These are phyloP conservation scores for Populus hybrid DNA, from an alignment of 441 rosid genomes.

Conservation along the genomic window DNA sequence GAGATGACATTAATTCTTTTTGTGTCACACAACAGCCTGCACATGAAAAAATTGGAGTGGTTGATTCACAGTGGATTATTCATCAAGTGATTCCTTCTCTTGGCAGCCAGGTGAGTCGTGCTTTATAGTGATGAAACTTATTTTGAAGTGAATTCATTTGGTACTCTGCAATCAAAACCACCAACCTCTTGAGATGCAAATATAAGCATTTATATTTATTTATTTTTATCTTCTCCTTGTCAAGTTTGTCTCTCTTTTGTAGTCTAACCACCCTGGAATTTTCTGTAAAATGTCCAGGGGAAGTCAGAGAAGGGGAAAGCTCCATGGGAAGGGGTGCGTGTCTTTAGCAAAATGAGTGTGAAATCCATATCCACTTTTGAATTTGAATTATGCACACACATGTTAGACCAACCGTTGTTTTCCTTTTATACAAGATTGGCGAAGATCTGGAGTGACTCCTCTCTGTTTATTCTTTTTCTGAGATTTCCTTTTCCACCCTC, in stretches of 20 bases:
- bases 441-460: too few species aligned
- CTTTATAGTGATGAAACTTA: background rate
- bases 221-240: background rate
- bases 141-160: background rate
- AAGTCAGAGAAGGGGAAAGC: slow-evolving; percentile 54
- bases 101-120: slow-evolving; percentile 64
- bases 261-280: background rate
- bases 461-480: background rate
- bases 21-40: slow-evolving; percentile 52
- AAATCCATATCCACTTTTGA: background rate
- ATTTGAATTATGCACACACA: background rate
- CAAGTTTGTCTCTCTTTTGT: background rate
- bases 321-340: slow-evolving; percentile 83
- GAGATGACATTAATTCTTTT: background rate
- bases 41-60: slow-evolving; percentile 86
- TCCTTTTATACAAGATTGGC: background rate
- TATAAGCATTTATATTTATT: background rate
- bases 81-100: slow-evolving; percentile 90
- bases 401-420: background rate
- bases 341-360: background rate
- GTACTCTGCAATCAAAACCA: background rate
- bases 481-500: background rate
- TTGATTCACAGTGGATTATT: slow-evolving; percentile 86
- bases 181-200: background rate
- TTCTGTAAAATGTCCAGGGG: slow-evolving; percentile 42